Evolutionary conservation across 1,284 basidiomycete species (phyloP).

Genomic region (Austroboletus niveus): DNA sequence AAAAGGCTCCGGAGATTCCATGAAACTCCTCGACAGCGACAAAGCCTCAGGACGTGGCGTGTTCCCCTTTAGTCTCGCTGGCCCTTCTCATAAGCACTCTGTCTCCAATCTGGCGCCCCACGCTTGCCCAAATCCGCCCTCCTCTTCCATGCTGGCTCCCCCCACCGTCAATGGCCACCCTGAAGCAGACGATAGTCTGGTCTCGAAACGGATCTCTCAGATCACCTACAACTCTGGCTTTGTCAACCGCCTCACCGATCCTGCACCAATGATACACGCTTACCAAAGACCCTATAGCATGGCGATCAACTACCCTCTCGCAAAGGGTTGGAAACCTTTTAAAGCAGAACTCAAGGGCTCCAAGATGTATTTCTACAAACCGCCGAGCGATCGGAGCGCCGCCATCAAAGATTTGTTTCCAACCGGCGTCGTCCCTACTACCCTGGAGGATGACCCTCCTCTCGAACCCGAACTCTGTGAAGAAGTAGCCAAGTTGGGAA

Average conservation of each 20-base stretch:
- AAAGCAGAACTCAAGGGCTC: conserved; percentile 78
- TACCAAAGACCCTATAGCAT: conserved; percentile 30
- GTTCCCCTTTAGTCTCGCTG: conserved; percentile 33
- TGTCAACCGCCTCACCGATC: conserved; percentile 65
- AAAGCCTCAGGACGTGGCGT: conserved; percentile 29
- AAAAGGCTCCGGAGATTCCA: conserved; percentile 47
- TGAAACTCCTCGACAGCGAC: conserved; percentile 29
- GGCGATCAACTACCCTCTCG: conserved; percentile 33
- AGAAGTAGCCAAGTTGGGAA: conserved; percentile 28
- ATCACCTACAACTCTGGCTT: conserved; percentile 73
- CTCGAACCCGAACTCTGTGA: conserved; percentile 26
- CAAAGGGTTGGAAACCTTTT: conserved; percentile 80
- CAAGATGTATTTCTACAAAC: conserved; percentile 81
- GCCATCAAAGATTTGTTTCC: conserved; percentile 75
- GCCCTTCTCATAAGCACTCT: conserved; percentile 32
- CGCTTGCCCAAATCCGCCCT: conserved; percentile 17
- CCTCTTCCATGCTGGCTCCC: conserved; percentile 47
- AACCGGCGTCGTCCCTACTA: conserved; percentile 52
- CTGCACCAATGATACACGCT: conserved; percentile 38
- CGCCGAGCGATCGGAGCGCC: conserved; percentile 61
- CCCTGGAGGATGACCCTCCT: conserved; percentile 44
- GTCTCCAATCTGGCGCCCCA: conserved; percentile 16
- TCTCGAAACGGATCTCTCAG: conserved; percentile 66
- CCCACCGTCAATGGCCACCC: conserved; percentile 42
- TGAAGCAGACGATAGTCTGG: conserved; percentile 21